Conservation (phyloP, 2,329 filamentous ascomycete genomes). For the Fusarium euwallaceae region DNA sequence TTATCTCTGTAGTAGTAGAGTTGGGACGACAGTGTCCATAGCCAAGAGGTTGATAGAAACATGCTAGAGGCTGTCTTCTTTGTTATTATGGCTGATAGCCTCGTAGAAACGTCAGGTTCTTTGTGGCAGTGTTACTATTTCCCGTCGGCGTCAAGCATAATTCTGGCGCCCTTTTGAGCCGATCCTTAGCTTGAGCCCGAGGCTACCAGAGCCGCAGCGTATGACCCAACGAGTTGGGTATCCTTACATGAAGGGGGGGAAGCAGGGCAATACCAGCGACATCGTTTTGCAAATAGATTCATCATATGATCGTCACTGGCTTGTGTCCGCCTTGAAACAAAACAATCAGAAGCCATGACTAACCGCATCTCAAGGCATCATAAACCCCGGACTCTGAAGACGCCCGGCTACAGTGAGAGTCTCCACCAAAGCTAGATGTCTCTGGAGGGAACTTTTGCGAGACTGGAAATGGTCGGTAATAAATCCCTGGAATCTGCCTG, state of each 20-base stretch:
- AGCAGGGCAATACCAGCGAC: not conserved
- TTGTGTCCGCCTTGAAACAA: not conserved
- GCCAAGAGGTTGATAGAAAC: not conserved
- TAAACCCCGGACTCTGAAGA: not conserved
- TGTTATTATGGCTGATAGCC: not conserved
- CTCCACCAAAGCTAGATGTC: not conserved
- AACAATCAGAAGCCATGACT: not conserved
- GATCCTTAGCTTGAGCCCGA: not conserved
- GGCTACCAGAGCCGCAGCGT: not conserved
- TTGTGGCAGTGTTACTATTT: not conserved
- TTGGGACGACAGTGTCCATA: not conserved
- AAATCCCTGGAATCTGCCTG: not conserved
- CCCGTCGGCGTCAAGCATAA: not conserved
- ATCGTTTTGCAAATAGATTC: not conserved
- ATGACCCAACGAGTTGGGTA: not conserved
- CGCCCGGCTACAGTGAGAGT: not conserved
- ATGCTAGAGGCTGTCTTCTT: not conserved
- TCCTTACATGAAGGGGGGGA: not conserved
- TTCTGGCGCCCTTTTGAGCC: not conserved
- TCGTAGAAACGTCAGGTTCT: not conserved
- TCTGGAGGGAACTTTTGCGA: not conserved
- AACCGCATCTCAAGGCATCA: not conserved
- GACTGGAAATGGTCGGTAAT: not conserved
- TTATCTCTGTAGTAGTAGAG: not conserved
- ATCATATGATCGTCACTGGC: not conserved